These are phyloP conservation scores for Rhizopus microsporus DNA, from an alignment of 371 early-diverging fungal species.

Conservation along the genomic window DNA sequence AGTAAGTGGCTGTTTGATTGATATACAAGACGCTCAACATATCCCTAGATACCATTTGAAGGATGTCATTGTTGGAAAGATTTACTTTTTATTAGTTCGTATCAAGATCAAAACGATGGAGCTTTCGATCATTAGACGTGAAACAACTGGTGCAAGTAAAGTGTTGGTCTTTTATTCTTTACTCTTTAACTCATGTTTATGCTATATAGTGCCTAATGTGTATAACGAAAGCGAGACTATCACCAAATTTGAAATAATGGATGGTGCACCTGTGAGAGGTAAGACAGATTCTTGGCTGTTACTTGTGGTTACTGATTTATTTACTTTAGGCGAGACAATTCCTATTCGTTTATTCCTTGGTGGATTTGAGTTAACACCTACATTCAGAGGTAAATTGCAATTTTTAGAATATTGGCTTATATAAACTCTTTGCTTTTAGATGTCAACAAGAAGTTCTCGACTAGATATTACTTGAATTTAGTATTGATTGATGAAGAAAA, in stretches of 20 bases:
- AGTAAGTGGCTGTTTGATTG: slow-evolving; percentile 47
- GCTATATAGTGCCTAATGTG: slow-evolving; percentile 80
- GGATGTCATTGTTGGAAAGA: slow-evolving; percentile 98
- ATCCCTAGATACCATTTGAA: slow-evolving; percentile 81
- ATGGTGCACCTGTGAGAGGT: slow-evolving; percentile 95
- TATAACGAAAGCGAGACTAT: slow-evolving; percentile 98
- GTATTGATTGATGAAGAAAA: slow-evolving; percentile 98
- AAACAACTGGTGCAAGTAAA: slow-evolving; percentile 86
- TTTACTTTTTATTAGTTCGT: slow-evolving; percentile 97
- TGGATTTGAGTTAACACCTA: slow-evolving; percentile 95
- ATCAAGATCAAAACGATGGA: slow-evolving; percentile 99
- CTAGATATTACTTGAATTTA: slow-evolving; percentile 94
- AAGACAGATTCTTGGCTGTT: background rate
- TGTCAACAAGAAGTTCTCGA: slow-evolving; percentile 97
- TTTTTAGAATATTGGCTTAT: background rate
- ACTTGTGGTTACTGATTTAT: background rate
- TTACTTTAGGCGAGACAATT: slow-evolving; percentile 84
- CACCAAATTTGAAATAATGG: slow-evolving; percentile 99
- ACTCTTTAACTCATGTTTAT: slow-evolving; percentile 88
- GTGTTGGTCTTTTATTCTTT: background rate
- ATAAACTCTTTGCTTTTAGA: slow-evolving; percentile 20
- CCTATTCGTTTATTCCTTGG: slow-evolving; percentile 96
- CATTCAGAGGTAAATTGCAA: slow-evolving; percentile 55
- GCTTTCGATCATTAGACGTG: slow-evolving; percentile 95
- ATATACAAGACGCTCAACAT: background rate